phyloP scores from a whole-genome alignment of 176 grass and related monocot genomes.

The Bothriochloa decipiens region DNA sequence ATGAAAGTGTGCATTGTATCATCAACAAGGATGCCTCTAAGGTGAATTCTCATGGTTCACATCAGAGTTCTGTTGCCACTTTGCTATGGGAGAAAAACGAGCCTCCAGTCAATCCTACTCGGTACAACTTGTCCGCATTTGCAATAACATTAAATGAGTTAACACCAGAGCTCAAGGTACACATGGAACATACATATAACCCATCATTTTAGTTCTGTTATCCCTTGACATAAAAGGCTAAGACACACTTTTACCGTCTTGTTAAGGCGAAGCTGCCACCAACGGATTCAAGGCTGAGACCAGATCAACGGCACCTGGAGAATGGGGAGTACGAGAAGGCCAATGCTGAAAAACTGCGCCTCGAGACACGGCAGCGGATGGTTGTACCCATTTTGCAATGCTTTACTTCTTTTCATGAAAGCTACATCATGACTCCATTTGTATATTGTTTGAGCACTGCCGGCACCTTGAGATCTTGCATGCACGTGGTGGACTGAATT shows the following conservation, averaged over 20 bases:
- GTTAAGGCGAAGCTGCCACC: constrained; percentile 88
- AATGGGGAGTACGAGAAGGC: constrained; percentile 90
- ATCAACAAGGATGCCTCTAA: constrained; percentile 51
- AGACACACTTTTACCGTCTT: constrained; percentile 18
- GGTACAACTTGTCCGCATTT: constrained; percentile 91
- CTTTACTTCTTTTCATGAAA: not conserved
- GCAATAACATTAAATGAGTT: constrained; percentile 90
- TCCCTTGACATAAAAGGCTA: constrained; percentile 40
- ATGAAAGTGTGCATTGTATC: constrained; percentile 63
- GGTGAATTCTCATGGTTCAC: constrained; percentile 34
- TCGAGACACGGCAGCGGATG: constrained; percentile 79
- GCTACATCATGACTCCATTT: not conserved
- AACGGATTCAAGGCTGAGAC: constrained; percentile 90
- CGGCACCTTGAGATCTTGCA: not conserved
- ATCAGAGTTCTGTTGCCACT: constrained; percentile 45
- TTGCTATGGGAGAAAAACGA: constrained; percentile 87
- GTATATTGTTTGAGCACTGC: not conserved
- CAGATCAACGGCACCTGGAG: constrained; percentile 82
- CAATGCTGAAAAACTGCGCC: constrained; percentile 75
- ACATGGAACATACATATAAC: constrained; percentile 17
- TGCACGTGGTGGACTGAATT: not conserved
- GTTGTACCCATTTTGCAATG: constrained; percentile 41
- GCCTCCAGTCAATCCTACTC: constrained; percentile 71
- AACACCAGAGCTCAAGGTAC: constrained; percentile 69
- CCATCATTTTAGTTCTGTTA: constrained; percentile 34